These are phyloP conservation scores for Anthracocystis walkeri DNA, from an alignment of 1,284 basidiomycete genomes.

Conservation along the genomic window DNA sequence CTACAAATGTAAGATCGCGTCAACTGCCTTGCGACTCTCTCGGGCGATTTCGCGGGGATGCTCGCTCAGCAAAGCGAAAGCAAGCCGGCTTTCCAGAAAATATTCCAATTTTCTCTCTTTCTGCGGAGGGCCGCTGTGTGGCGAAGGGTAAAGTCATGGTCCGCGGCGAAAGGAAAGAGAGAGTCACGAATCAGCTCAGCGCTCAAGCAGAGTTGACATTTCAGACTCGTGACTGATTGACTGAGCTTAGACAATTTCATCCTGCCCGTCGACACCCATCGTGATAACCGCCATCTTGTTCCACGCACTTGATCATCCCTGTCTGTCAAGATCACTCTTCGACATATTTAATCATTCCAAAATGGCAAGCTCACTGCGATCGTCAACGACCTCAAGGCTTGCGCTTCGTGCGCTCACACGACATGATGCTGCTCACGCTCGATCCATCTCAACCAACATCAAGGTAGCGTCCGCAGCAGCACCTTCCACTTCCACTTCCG, in stretches of 20 bases:
- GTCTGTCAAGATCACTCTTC: neutral
- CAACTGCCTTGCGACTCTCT: neutral
- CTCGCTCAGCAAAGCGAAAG: conserved; percentile 10
- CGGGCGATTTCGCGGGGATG: conserved; percentile 4
- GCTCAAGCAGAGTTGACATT: too few relatives aligned
- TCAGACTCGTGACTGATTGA: neutral
- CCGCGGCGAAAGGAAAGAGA: neutral
- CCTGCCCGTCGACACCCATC: too few relatives aligned
- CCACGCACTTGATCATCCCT: neutral
- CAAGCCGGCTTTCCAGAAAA: neutral
- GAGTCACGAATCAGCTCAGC: neutral
- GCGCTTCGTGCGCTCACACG: conserved; percentile 39
- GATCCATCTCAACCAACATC: conserved; percentile 26
- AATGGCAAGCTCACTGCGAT: conserved; percentile 40
- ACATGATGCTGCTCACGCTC: conserved; percentile 16
- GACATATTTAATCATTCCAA: neutral
- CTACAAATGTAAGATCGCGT: neutral
- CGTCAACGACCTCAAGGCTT: conserved; percentile 34
- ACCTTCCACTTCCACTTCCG: neutral
- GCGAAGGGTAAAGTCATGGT: neutral
- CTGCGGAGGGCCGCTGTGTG: neutral
- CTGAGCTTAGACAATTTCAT: too few relatives aligned
- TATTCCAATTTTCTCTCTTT: too few relatives aligned
- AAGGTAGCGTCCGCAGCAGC: conserved; percentile 13
- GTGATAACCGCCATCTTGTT: neutral